Conservation (phyloP, 805 yeast genomes). For the Myxozyma udenii region DNA sequence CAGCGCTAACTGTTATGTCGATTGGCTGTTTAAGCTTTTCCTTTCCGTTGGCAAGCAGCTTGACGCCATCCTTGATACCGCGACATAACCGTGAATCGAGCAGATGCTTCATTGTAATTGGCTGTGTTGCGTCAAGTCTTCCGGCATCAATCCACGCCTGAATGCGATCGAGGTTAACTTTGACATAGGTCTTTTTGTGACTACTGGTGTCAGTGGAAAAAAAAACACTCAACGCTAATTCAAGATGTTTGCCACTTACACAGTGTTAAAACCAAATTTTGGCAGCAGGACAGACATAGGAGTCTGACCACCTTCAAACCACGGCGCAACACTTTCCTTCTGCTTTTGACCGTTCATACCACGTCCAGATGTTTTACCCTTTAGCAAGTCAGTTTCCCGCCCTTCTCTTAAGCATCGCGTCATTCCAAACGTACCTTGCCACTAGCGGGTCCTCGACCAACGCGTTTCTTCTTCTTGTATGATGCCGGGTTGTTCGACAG, state of each 20-base stretch:
- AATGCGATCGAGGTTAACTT: constrained; percentile 65
- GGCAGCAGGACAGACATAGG: constrained; percentile 83
- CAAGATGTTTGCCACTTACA: too few relatives aligned
- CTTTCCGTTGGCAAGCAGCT: constrained; percentile 60
- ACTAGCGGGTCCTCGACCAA: constrained; percentile 84
- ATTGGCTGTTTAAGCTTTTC: constrained; percentile 53
- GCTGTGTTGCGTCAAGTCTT: constrained; percentile 50
- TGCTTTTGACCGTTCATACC: constrained; percentile 99
- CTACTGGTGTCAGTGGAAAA: background rate
- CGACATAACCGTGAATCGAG: constrained; percentile 73
- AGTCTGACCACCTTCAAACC: constrained; percentile 99
- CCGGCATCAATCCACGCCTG: constrained; percentile 68
- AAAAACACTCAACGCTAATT: background rate
- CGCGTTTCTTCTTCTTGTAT: constrained; percentile 54
- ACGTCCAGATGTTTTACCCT: constrained; percentile 93
- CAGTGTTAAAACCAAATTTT: constrained; percentile 70
- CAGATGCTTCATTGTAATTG: constrained; percentile 73
- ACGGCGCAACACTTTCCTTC: constrained; percentile 79
- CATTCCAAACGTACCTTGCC: constrained; percentile 40
- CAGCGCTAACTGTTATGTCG: constrained; percentile 77
- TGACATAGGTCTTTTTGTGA: constrained; percentile 10
- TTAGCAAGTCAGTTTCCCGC: constrained; percentile 22
- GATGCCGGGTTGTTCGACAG: constrained; percentile 24
- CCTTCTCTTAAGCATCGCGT: background rate
- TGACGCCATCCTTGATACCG: constrained; percentile 71